Evolutionary conservation across 169 alveolate species (phyloP).

Genomic region (Eimeria tenella): DNA sequence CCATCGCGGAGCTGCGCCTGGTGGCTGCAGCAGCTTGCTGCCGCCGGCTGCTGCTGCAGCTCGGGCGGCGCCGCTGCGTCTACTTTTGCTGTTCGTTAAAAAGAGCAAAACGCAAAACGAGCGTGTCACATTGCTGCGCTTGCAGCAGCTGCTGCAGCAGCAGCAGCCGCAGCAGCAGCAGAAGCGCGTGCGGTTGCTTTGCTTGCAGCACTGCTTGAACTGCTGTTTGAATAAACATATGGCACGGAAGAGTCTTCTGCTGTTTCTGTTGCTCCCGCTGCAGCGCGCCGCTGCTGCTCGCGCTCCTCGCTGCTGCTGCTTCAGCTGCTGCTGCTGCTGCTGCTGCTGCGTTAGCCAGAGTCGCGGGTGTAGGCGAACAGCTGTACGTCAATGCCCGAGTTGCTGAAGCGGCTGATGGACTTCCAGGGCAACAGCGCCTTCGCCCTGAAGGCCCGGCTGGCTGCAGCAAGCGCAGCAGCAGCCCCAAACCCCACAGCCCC

Average conservation of each 20-base stretch:
- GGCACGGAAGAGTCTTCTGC: too few relatives aligned
- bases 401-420: constrained; percentile 26
- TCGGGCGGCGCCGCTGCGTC: background rate
- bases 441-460: constrained; percentile 28
- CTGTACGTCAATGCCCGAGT: constrained; percentile 55
- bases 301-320: background rate
- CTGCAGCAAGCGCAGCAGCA: constrained; percentile 17
- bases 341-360: constrained; percentile 17
- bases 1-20: too few relatives aligned
- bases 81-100: background rate
- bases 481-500: too few relatives aligned
- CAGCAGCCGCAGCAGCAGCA: background rate
- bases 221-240: too few relatives aligned
- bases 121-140: background rate
- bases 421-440: constrained; percentile 29
- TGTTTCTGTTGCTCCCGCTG: background rate
- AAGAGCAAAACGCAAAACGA: background rate
- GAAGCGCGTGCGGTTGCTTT: background rate
- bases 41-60: background rate
- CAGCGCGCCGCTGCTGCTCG: background rate
- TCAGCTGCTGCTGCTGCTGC: background rate
- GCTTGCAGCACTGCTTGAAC: background rate
- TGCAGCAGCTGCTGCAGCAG: background rate
- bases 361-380: constrained; percentile 35
- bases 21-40: background rate